Evolutionary conservation across 805 yeast genomes (phyloP).

Genomic region (Saccharomyces eubayanus): DNA sequence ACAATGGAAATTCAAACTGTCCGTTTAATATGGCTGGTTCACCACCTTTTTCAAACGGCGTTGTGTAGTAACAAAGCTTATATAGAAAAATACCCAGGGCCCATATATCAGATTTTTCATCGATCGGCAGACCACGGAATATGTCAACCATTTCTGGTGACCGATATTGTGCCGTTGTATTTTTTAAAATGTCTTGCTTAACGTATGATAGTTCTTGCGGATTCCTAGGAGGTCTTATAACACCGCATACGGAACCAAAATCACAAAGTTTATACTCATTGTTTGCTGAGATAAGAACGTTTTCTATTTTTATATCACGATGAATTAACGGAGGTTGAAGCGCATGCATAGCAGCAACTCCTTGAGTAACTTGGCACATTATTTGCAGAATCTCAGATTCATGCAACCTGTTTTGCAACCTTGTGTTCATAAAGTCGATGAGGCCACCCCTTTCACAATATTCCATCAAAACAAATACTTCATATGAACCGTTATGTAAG

Average conservation of each 20-base stretch:
- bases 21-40: conserved; percentile 58
- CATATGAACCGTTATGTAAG: conserved; percentile 49
- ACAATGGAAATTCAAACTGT: conserved; percentile 42
- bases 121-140: conserved; percentile 57
- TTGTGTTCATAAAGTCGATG: conserved; percentile 71
- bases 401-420: conserved; percentile 55
- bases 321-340: conserved; percentile 64
- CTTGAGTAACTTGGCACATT: conserved; percentile 62
- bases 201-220: conserved; percentile 51
- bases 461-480: conserved; percentile 74
- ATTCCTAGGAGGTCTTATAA: conserved; percentile 53
- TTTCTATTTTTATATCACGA: conserved; percentile 76
- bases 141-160: conserved; percentile 81
- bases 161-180: conserved; percentile 80
- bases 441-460: conserved; percentile 67
- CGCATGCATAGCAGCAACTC: conserved; percentile 72
- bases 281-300: conserved; percentile 54
- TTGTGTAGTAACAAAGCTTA: conserved; percentile 71
- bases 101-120: conserved; percentile 81
- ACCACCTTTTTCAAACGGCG: conserved; percentile 66
- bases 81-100: conserved; percentile 73
- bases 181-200: conserved; percentile 62
- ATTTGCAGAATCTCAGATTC: conserved; percentile 63
- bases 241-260: conserved; percentile 71
- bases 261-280: conserved; percentile 66